Evolutionary conservation across 1,284 basidiomycete genomes (phyloP).

Genomic region (Sporisorium iseilematis-ciliati): DNA sequence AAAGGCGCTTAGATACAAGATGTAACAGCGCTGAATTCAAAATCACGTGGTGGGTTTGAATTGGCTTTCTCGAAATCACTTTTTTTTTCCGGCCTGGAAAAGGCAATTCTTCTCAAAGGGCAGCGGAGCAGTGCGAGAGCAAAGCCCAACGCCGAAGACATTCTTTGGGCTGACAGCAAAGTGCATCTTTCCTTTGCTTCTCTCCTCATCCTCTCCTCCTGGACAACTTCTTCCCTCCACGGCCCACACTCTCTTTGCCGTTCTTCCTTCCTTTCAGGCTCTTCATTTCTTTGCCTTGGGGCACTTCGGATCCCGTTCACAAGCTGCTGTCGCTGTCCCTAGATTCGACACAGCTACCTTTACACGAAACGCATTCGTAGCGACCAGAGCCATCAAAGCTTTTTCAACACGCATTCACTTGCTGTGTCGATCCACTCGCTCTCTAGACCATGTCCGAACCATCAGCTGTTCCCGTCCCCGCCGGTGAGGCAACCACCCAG

Average conservation of each 20-base stretch:
- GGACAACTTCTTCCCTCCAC: background rate
- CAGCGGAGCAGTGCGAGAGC: too few relatives aligned
- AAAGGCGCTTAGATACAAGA: background rate
- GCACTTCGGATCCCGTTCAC: background rate
- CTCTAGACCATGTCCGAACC: constrained; percentile 33
- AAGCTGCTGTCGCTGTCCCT: background rate
- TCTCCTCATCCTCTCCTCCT: constrained; percentile 1
- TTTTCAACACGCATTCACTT: constrained; percentile 22
- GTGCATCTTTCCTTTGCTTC: background rate
- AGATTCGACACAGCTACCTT: background rate
- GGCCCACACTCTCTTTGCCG: background rate
- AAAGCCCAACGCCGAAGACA: too few relatives aligned
- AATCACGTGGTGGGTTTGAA: constrained; percentile 16
- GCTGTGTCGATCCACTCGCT: constrained; percentile 10
- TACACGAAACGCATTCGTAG: background rate
- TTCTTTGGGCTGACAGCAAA: constrained; percentile 1
- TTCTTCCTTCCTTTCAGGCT: constrained; percentile 1
- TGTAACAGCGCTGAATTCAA: background rate
- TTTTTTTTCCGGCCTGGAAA: background rate
- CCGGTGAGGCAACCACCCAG: constrained; percentile 49
- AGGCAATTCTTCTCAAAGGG: constrained; percentile 1
- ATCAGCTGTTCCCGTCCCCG: constrained; percentile 37
- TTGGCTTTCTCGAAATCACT: background rate
- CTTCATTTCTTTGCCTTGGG: background rate
- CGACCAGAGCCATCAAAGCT: background rate